Percentiles rank a stretch among this genome's conserved stretches.
Evolutionary conservation across 352 stramenopile genomes (phyloP).

Genomic region (Phytopythium mirpurense): DNA sequence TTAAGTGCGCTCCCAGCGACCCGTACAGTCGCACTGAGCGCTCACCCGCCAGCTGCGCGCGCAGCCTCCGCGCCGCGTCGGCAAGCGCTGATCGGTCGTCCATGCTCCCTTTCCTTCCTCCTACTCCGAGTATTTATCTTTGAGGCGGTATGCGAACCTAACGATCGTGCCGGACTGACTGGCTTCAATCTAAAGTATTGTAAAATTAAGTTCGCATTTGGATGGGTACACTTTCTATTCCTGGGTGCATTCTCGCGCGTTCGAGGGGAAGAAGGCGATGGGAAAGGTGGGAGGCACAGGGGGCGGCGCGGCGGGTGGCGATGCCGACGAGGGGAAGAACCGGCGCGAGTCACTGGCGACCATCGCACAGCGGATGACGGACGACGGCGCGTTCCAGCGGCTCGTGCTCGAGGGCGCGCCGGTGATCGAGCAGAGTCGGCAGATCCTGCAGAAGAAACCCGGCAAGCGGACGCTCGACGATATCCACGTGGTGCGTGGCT

Average conservation of each 20-base stretch:
- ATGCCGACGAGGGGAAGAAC: conserved; percentile 1
- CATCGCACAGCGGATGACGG: conserved; percentile 33
- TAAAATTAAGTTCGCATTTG: neutral
- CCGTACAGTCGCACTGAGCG: conserved; percentile 40
- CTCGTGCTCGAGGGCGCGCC: conserved; percentile 39
- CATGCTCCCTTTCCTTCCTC: too few species aligned
- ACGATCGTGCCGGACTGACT: neutral
- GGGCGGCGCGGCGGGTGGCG: neutral
- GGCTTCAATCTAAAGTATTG: neutral
- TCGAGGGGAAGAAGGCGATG: neutral
- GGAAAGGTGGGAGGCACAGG: neutral
- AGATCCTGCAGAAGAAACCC: conserved; percentile 44
- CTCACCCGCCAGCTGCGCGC: conserved; percentile 27
- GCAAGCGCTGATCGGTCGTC: conserved; percentile 9
- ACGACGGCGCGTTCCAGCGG: conserved; percentile 32
- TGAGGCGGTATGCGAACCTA: neutral
- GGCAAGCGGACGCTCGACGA: conserved; percentile 64
- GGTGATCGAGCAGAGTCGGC: conserved; percentile 44
- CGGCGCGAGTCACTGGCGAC: conserved; percentile 41
- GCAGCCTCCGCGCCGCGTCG: conserved; percentile 17
- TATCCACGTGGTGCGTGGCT: conserved; percentile 45
- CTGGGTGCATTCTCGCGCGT: too few species aligned
- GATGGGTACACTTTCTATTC: neutral
- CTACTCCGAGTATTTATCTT: neutral
- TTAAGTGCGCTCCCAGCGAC: conserved; percentile 25